Conservation (phyloP, 2,329 filamentous ascomycete species). For the Fusarium abutilonis region DNA sequence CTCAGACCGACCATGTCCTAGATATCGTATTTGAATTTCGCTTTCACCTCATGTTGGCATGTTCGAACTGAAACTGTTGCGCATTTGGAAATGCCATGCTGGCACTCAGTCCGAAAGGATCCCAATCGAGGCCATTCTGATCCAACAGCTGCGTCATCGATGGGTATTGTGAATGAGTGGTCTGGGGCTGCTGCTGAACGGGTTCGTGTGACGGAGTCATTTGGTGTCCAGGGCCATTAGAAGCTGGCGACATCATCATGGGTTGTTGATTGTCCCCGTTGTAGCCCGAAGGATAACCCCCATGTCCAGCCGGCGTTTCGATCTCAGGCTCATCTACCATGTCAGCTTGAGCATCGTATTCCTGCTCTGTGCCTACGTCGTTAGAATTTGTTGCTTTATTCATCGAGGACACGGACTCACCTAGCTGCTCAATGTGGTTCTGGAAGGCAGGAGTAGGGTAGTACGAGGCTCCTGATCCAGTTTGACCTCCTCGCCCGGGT, state of each 20-base stretch:
- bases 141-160: conserved; percentile 74
- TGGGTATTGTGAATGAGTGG: conserved; percentile 61
- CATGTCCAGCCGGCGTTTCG: conserved; percentile 72
- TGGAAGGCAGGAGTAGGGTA: conserved; percentile 87
- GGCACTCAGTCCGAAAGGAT: conserved; percentile 91
- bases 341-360: conserved; percentile 91
- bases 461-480: conserved; percentile 63
- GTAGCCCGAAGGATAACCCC: conserved; percentile 69
- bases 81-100: conserved; percentile 91
- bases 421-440: conserved; percentile 93
- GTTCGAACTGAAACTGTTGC: conserved; percentile 80
- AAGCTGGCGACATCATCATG: conserved; percentile 55
- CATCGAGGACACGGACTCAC: conserved; percentile 69
- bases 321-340: conserved; percentile 86
- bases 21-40: conserved; percentile 9
- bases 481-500: conserved; percentile 50
- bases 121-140: conserved; percentile 82
- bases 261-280: conserved; percentile 58
- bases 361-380: conserved; percentile 83
- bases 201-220: conserved; percentile 51
- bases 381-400: conserved; percentile 70
- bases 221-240: conserved; percentile 52
- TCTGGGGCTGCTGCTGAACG: conserved; percentile 38
- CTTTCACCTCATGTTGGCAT: conserved; percentile 61
- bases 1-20: conserved; percentile 18